Evolutionary conservation across 129 eudicot species (phyloP).

Genomic region (Flaveria brownii): DNA sequence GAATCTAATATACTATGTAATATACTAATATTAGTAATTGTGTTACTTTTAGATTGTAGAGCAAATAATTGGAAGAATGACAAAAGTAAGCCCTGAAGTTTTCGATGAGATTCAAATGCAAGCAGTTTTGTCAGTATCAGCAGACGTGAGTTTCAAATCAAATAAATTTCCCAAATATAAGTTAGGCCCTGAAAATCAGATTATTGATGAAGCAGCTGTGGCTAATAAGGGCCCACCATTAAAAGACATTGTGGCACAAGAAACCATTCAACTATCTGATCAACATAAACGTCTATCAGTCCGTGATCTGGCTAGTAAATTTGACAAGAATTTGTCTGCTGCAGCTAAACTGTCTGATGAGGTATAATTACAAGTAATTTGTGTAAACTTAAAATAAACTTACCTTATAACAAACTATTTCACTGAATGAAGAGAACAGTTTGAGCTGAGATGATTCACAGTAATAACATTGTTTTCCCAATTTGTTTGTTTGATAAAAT

Average conservation of each 20-base stretch:
- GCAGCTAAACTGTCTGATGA: slow-evolving; percentile 89
- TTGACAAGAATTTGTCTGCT: slow-evolving; percentile 89
- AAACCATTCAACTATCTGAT: slow-evolving; percentile 65
- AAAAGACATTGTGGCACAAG: slow-evolving; percentile 82
- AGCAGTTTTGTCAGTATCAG: slow-evolving; percentile 62
- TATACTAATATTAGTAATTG: background rate
- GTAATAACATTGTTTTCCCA: background rate
- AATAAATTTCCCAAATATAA: slow-evolving; percentile 79
- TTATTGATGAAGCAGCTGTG: slow-evolving; percentile 68
- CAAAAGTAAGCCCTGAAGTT: slow-evolving; percentile 86
- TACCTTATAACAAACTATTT: background rate
- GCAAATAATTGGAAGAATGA: slow-evolving; percentile 46
- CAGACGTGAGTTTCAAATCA: slow-evolving; percentile 78
- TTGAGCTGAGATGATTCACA: background rate
- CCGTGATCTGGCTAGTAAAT: slow-evolving; percentile 89
- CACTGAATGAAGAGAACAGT: background rate
- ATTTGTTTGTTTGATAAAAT: background rate
- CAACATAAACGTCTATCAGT: slow-evolving; percentile 97
- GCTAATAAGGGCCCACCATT: slow-evolving; percentile 65
- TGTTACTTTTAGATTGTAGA: slow-evolving; percentile 30
- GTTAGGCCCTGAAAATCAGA: slow-evolving; percentile 80
- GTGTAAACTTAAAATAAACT: background rate
- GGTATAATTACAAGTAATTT: slow-evolving; percentile 35
- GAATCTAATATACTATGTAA: slow-evolving; percentile 1
- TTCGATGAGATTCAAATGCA: slow-evolving; percentile 53